Evolutionary conservation across 331 rosid genomes (phyloP), one percentile per base, ranked within the genome.

Genomic region (Spiraea crenata): DNA sequence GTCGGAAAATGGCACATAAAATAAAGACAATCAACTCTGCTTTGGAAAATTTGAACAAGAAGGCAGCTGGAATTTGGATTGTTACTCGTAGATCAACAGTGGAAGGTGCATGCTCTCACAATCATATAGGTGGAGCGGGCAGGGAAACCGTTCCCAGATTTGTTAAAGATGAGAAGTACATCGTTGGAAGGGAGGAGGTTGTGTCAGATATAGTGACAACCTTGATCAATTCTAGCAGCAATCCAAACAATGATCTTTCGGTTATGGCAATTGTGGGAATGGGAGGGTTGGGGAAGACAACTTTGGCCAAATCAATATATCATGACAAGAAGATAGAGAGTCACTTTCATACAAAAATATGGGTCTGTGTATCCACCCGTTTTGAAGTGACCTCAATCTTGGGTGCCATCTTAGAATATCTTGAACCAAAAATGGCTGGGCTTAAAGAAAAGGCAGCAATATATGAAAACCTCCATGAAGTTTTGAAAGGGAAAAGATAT

Each of bases 271-370:
- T 72, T 13, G 54, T 39, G 37, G 76, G 70, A 0, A 1, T 50
- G 0, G 19, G 69, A 1, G 76, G 63, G 11, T 4, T 72, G 3
- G 76, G 76, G 6, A 72, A 72, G 37, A 62, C 76, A 3, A 37
- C 70, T 0, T 12, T 62, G 2, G 76, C 63, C 1, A 16, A 62
- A 25, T 2, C 2, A 0, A 6, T 72, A 11, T 72, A 11, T 17
- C 41, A 62, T 39, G 63, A 62, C 3, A 5, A 1, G 15, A 1
- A 60, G 52, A 39, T 72, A 1, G 0, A n/a, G 1, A 38, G 9
- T 1, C 25, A 48, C 31, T 72, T 60, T 12, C 11, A 49, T 4
- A 7, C 13, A 2, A 48, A 14, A 60, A 48, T 72, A 54, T 72
- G 69, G 76, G 37, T 34, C 0, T 60, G 58, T 5, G 34, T 72